A percentile compares a stretch with the other conserved stretches of the same genome.
Evolutionary conservation across 2,329 filamentous ascomycete species (phyloP).

Genomic region (Chrysoporthe cubensis): DNA sequence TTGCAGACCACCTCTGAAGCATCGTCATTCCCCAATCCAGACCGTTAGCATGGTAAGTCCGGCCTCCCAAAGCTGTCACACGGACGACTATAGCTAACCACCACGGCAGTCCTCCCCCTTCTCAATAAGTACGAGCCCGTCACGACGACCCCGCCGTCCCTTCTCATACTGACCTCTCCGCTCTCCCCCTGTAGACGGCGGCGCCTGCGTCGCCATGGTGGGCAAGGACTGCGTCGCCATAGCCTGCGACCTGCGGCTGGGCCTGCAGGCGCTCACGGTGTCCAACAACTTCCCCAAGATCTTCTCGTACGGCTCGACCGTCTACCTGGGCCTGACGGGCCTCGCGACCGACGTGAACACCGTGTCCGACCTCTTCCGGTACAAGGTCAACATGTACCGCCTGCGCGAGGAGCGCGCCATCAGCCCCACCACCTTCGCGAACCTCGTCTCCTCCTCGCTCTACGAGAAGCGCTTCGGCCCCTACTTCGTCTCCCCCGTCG

Average conservation of each 20-base stretch:
- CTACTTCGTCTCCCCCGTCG: constrained; percentile 93
- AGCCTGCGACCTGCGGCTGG: constrained; percentile 96
- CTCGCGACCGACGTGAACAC: constrained; percentile 95
- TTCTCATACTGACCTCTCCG: constrained; percentile 31
- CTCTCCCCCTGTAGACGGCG: constrained; percentile 64
- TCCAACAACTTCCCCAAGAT: constrained; percentile 99
- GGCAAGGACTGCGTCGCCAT: constrained; percentile 99
- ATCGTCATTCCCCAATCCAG: constrained; percentile 4
- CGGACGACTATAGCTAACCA: constrained; percentile 38
- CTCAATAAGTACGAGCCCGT: constrained; percentile 74
- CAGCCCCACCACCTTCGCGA: constrained; percentile 91
- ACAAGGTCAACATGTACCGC: constrained; percentile 99
- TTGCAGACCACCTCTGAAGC: background rate
- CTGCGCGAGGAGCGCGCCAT: constrained; percentile 97
- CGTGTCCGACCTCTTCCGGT: constrained; percentile 95
- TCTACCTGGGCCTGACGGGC: constrained; percentile 93
- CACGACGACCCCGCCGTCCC: constrained; percentile 2
- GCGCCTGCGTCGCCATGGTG: constrained; percentile 97
- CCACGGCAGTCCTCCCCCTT: constrained; percentile 78
- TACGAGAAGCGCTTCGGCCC: constrained; percentile 97
- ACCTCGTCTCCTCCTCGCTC: constrained; percentile 86
- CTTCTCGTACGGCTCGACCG: constrained; percentile 88
- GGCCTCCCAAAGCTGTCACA: constrained; percentile 8
- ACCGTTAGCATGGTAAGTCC: constrained; percentile 40
- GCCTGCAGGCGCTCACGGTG: constrained; percentile 93